Evolutionary conservation across 192 early-diverging fungal species (phyloP).

Genomic region (Coemansia sp.): DNA sequence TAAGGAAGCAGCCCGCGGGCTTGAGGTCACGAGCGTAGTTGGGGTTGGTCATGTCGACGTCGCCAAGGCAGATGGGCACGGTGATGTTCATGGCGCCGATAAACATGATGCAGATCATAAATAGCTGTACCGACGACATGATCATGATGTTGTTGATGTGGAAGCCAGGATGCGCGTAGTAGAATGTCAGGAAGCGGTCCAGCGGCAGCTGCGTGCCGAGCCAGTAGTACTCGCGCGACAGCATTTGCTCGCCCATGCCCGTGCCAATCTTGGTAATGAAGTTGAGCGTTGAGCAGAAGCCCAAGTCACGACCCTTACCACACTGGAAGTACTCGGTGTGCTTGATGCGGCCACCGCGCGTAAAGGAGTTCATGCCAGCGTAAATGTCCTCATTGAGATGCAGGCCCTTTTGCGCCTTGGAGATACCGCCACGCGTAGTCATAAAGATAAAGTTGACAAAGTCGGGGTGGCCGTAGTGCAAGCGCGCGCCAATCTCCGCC

Average conservation of each 20-base stretch:
- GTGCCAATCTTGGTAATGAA: constrained; percentile 89
- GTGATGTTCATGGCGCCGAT: constrained; percentile 70
- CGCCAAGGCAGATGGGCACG: constrained; percentile 59
- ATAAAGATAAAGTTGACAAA: constrained; percentile 87
- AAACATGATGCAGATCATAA: constrained; percentile 75
- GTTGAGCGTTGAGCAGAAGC: constrained; percentile 84
- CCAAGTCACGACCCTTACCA: constrained; percentile 87
- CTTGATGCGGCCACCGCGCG: constrained; percentile 81
- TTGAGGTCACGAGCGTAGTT: constrained; percentile 51
- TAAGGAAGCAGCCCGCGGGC: constrained; percentile 64
- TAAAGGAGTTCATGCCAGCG: constrained; percentile 87
- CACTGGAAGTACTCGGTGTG: constrained; percentile 91
- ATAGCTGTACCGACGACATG: constrained; percentile 77
- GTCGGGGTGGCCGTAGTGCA: constrained; percentile 89
- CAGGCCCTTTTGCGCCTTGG: constrained; percentile 85
- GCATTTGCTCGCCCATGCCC: constrained; percentile 91
- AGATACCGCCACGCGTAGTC: constrained; percentile 83
- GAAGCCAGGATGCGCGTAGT: constrained; percentile 86
- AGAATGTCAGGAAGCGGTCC: constrained; percentile 85
- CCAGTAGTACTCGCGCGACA: constrained; percentile 91
- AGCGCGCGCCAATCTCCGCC: constrained; percentile 77
- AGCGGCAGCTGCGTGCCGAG: constrained; percentile 80
- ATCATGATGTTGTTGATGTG: constrained; percentile 89
- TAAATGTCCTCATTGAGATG: constrained; percentile 93
- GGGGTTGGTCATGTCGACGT: constrained; percentile 57